Percentiles rank a stretch among this genome's conserved stretches.
Evolutionary conservation across 163 green algal species (phyloP).

Genomic region (Scenedesmus sp.): DNA sequence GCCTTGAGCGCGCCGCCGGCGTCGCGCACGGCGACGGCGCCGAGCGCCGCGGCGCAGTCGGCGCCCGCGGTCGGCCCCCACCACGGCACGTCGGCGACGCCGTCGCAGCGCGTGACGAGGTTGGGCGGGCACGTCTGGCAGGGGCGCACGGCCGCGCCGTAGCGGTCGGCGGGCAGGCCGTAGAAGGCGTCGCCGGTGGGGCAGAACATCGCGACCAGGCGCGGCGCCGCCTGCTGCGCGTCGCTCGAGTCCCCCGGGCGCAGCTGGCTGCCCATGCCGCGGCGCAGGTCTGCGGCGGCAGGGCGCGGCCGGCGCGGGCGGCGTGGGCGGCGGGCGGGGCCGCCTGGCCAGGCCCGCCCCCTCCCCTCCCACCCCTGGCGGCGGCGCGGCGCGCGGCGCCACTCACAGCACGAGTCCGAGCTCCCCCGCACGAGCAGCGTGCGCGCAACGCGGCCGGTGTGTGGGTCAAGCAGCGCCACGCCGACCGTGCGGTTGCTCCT

Average conservation of each 20-base stretch:
- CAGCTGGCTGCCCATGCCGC: background rate
- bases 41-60: background rate
- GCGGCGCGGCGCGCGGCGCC: no score
- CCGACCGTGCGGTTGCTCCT: background rate
- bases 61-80: background rate
- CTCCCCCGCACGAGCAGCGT: background rate
- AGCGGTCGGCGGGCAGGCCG: background rate
- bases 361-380: no score
- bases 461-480: background rate
- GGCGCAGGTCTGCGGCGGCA: slow-evolving; percentile 3
- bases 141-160: background rate
- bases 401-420: slow-evolving; percentile 3
- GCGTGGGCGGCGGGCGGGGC: no score
- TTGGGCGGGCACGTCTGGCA: background rate
- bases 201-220: background rate
- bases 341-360: no score
- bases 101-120: background rate
- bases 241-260: background rate
- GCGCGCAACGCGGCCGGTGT: background rate
- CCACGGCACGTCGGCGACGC: no score
- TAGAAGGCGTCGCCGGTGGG: slow-evolving; percentile 1
- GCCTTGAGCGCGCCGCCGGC: background rate
- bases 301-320: no score
- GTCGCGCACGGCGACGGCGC: background rate
- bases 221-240: background rate